These are phyloP conservation scores for Areca catechu DNA, from an alignment of 176 grass and related monocot genomes.

Conservation along the genomic window DNA sequence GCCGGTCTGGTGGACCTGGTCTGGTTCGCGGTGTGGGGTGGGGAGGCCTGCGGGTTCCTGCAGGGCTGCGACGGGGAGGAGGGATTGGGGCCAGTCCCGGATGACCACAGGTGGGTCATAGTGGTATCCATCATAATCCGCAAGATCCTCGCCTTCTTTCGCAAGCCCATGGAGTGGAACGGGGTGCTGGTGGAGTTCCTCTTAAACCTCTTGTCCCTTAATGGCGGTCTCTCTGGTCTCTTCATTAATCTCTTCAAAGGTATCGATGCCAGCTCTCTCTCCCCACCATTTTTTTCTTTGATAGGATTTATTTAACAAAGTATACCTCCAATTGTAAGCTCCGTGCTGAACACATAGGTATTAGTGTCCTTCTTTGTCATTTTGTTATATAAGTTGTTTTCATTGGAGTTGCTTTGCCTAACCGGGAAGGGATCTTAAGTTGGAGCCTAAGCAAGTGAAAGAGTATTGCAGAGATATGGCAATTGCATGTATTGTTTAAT, in stretches of 20 bases:
- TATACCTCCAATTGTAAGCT: too few species aligned
- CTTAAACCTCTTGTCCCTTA: constrained; percentile 24
- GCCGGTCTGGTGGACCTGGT: constrained; percentile 9
- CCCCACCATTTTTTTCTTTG: too few species aligned
- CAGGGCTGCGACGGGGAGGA: background rate
- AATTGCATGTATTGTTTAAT: background rate
- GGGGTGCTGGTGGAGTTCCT: constrained; percentile 27
- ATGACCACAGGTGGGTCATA: constrained; percentile 26
- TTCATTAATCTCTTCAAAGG: constrained; percentile 19
- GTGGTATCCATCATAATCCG: constrained; percentile 24
- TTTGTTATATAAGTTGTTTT: too few species aligned
- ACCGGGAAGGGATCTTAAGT: too few species aligned
- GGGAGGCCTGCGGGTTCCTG: constrained; percentile 9
- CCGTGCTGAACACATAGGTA: too few species aligned
- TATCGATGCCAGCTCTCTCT: background rate
- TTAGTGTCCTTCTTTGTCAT: too few species aligned
- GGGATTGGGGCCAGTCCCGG: constrained; percentile 2
- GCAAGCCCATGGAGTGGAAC: constrained; percentile 21
- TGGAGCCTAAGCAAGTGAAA: too few species aligned
- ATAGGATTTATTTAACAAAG: too few species aligned
- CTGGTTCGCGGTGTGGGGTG: constrained; percentile 13
- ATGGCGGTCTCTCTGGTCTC: constrained; percentile 14
- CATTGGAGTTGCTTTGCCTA: too few species aligned
- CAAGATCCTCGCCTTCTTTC: constrained; percentile 17
- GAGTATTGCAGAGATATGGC: too few species aligned